Percentiles rank a stretch among this genome's conserved stretches.
These are phyloP conservation scores for Boletus eberwhitei DNA, from an alignment of 768 basidiomycete genomes.

Conservation along the genomic window DNA sequence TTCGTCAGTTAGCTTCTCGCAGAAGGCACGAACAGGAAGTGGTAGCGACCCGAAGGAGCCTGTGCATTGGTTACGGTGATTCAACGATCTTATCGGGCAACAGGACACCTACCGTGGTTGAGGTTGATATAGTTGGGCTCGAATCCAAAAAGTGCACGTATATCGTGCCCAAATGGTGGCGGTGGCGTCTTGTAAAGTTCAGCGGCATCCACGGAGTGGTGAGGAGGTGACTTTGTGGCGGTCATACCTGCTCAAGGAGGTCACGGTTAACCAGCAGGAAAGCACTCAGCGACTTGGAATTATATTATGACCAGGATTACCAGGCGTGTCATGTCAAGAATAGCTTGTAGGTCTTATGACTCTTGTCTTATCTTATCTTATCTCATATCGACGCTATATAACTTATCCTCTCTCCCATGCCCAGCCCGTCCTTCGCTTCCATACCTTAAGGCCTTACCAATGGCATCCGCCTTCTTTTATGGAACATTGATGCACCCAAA, in stretches of 20 bases:
- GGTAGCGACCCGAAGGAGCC: slow-evolving; percentile 62
- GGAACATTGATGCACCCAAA: slow-evolving; percentile 89
- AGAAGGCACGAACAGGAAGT: slow-evolving; percentile 45
- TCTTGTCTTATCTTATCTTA: slow-evolving; percentile 4
- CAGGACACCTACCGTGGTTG: slow-evolving; percentile 51
- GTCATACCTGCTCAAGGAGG: slow-evolving; percentile 4
- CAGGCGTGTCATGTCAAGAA: neutral
- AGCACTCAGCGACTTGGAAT: neutral
- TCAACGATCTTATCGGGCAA: neutral
- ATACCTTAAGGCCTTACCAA: slow-evolving; percentile 12
- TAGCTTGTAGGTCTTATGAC: neutral
- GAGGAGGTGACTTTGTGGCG: neutral
- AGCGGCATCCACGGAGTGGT: neutral
- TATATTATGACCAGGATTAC: neutral
- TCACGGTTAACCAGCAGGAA: neutral
- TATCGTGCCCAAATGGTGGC: slow-evolving; percentile 53
- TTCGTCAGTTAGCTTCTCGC: slow-evolving; percentile 38
- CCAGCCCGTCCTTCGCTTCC: neutral
- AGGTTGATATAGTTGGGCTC: slow-evolving; percentile 60
- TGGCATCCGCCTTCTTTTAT: slow-evolving; percentile 72
- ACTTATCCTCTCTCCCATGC: neutral
- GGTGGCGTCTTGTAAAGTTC: slow-evolving; percentile 27
- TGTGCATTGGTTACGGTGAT: slow-evolving; percentile 17
- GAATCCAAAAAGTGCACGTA: slow-evolving; percentile 53
- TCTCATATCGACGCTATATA: neutral